Base-by-base conservation (phyloP, 129 eudicot genomes). In the Lactuca sativa region DNA sequence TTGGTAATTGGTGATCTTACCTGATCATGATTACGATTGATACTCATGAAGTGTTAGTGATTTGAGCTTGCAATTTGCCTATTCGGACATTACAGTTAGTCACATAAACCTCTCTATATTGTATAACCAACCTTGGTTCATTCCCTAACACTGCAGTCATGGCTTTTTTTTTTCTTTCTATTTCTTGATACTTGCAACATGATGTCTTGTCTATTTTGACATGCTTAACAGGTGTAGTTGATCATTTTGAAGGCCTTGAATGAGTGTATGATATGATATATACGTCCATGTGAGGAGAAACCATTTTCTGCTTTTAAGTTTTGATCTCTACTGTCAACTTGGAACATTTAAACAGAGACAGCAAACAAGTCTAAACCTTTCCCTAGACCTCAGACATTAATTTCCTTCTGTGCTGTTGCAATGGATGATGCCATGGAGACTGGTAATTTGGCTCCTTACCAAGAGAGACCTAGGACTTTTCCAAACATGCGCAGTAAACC, bases 371-470 rank as follows among this genome's bases (percentile, higher is more conserved):
- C 7, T 10, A 44, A 44, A 9, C 51, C 51, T 9, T 44, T 44
- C 51, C 14, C 13, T 44, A 25, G 1, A 25, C 30, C 30, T 25
- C 89, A 71, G 85, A 78, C 87, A 80, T 72, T 81, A 85, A 56
- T 73, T 75, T 71, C 86, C 84, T 30, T 76, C 62, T 77, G 82
- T 52, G 59, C 84, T 21, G 76, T 81, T 67, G 68, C 79, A 43
- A 88, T 88, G 98, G 98, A 92, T 78, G 91, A 86, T 36, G 91
- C 81, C 59, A 83, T 92, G 91, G 98, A 92, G 81, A 79, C 81
- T 15, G 98, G 98, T 59, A 84, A 67, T 56, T 31, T 92, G 88
- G 85, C 87, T 80, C 86, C 89, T 66, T 92, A 84, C 71, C 91
- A 78, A 75, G 96, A 84, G 25, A 82, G 95, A 82, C 78, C 88